Evolutionary conservation across 2,329 filamentous ascomycete species (phyloP).

Genomic region (Graphilbum sp.): DNA sequence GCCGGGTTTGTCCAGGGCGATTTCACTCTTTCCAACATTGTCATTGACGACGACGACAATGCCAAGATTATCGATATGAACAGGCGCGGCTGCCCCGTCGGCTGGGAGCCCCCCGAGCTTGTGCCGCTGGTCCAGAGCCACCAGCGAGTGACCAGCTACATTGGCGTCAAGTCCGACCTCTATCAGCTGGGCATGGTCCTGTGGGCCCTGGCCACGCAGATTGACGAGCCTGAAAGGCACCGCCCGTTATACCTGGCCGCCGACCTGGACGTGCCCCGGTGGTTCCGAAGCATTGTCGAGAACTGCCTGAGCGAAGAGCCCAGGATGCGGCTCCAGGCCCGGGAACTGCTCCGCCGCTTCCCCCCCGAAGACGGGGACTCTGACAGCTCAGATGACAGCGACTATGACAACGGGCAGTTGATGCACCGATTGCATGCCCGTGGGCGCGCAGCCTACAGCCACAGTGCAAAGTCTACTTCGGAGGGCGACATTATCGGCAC

Average conservation of each 20-base stretch:
- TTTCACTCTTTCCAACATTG: conserved; percentile 93
- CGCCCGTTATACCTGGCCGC: conserved; percentile 49
- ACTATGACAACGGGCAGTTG: conserved; percentile 12
- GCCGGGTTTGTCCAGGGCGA: conserved; percentile 94
- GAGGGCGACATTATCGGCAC: conserved; percentile 7
- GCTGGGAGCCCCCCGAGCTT: conserved; percentile 94
- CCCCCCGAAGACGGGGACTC: conserved; percentile 25
- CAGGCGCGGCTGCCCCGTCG: conserved; percentile 85
- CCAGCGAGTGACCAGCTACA: conserved; percentile 90
- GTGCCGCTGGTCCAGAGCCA: conserved; percentile 70
- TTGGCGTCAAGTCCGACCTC: conserved; percentile 92
- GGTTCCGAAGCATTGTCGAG: conserved; percentile 61
- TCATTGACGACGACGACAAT: conserved; percentile 68
- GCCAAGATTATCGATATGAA: conserved; percentile 99
- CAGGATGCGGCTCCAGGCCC: conserved; percentile 55
- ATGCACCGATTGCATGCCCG: neutral
- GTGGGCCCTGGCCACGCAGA: conserved; percentile 75
- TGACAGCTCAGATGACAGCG: conserved; percentile 10
- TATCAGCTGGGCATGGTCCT: conserved; percentile 95
- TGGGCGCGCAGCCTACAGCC: conserved; percentile 7
- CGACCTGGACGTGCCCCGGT: conserved; percentile 52
- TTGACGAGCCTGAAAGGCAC: conserved; percentile 75
- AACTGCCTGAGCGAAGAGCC: conserved; percentile 64
- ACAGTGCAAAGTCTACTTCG: conserved; percentile 18
- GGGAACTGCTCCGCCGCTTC: conserved; percentile 53